phyloP scores from a whole-genome alignment of 1,139 yeast genomes.

The Zygosaccharomyces pseudobailii region DNA sequence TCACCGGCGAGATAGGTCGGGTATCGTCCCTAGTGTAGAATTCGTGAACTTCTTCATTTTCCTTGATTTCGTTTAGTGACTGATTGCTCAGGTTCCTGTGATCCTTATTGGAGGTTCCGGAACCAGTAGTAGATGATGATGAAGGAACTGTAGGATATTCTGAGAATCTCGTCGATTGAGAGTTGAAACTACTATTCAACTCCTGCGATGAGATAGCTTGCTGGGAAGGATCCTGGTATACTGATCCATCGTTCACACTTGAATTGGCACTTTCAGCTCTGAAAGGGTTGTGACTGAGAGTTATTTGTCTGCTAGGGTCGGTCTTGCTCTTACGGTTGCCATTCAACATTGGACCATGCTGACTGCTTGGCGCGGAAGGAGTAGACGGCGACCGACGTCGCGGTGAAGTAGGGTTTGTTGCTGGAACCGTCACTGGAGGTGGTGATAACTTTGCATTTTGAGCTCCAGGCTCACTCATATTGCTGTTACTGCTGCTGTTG shows the following conservation, averaged over 20 bases:
- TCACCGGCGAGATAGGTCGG: constrained; percentile 4
- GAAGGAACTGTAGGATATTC: constrained; percentile 16
- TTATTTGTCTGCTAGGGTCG: constrained; percentile 9
- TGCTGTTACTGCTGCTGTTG: constrained; percentile 3
- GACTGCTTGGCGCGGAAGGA: constrained; percentile 20
- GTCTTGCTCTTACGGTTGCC: constrained; percentile 7
- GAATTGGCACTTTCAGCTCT: constrained; percentile 4
- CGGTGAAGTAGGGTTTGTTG: constrained; percentile 4
- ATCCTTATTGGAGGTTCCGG: constrained; percentile 14
- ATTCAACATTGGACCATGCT: not conserved
- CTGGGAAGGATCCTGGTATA: constrained; percentile 8
- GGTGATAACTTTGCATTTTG: not conserved
- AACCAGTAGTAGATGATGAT: constrained; percentile 13
- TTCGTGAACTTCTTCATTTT: constrained; percentile 28
- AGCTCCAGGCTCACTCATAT: not conserved
- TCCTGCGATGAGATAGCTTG: constrained; percentile 22
- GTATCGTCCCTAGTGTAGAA: constrained; percentile 15
- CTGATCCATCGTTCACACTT: constrained; percentile 8
- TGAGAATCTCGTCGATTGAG: constrained; percentile 7
- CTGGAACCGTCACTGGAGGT: not conserved
- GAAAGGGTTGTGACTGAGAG: constrained; percentile 16
- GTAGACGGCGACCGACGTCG: constrained; percentile 26
- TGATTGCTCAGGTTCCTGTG: constrained; percentile 21
- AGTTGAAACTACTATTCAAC: constrained; percentile 9
- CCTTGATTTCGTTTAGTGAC: constrained; percentile 31